A percentile compares a stretch with the other conserved stretches of the same genome.
Conservation (phyloP, 306 rosid species). For the Cucumis melo region DNA sequence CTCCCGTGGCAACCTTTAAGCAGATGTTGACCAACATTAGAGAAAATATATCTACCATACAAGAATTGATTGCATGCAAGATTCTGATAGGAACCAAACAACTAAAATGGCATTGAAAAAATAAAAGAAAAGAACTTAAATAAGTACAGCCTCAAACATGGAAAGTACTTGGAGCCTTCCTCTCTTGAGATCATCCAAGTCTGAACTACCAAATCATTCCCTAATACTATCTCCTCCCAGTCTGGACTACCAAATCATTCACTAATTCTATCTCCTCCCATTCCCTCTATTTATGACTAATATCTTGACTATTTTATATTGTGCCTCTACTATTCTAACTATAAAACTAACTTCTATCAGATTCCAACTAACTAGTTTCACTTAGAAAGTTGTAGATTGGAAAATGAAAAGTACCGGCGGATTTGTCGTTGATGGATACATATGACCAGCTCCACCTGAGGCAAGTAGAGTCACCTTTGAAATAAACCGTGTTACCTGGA, state of each 20-base stretch:
- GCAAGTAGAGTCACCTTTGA: conserved; percentile 93
- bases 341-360: not conserved
- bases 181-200: not conserved
- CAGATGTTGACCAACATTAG: conserved; percentile 8
- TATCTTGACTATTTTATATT: not conserved
- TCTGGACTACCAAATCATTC: not conserved
- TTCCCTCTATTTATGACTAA: not conserved
- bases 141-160: not conserved
- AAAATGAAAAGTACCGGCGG: conserved; percentile 47
- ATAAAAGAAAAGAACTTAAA: not conserved
- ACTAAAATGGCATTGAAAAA: not conserved
- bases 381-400: not conserved
- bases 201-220: not conserved
- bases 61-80: not conserved
- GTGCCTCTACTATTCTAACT: not conserved
- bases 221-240: not conserved
- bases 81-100: not conserved
- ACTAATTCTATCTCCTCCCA: not conserved
- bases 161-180: not conserved
- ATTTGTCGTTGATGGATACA: conserved; percentile 88
- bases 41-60: not conserved
- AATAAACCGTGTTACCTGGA: conserved; percentile 78
- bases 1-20: conserved; percentile 85
- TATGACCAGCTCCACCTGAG: conserved; percentile 95
- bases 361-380: not conserved